Base-by-base conservation (phyloP, 441 rosid species). In the Adansonia grandidieri region DNA sequence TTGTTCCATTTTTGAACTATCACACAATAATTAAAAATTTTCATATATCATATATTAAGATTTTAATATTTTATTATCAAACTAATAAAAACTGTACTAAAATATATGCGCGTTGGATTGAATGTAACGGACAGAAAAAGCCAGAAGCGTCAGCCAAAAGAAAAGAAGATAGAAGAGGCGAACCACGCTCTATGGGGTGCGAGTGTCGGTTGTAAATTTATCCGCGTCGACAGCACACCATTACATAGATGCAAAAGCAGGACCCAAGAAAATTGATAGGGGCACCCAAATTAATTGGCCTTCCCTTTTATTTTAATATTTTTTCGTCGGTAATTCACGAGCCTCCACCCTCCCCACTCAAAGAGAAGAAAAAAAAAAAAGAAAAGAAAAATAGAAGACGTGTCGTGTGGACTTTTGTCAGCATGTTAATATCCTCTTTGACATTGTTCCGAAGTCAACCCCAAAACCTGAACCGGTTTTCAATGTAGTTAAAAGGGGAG, bases 361-460 rank as follows among this genome's bases (percentile, higher is more conserved):
- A 24, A 76, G 44, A 8, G 9, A 47, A 50, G 1, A 19, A 37
- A 32, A 54, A 57, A 40, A 14, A 56, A 60, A 22, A 70, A 75
- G 48, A 24, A 24, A 24, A 24, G 28, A 24, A 24, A 24, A 24
- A 24, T 24, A 74, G 62, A 47, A n/a, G 5, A 17, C 10, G 22
- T 9, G 40, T 77, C 81, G 87, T 57, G 86, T 87, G 80, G 90
- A 84, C 87, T 73, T 82, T 82, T 81, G 71, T 76, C 77, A 5
- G 42, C 22, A 37, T n/a, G 1, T 24, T 24, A 24, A 24, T 24
- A 24, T 22, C 50, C 32, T 82, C 82, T 92, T 94, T 94, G 97
- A 94, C 96, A 88, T 67, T 58, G 10, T 0, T 0, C 0, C 0
- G 60, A 84, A 73, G 96, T 92, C 96, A 94, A 90, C 90, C 51